Conservation (phyloP, 768 basidiomycete genomes). For the Tylopilus balloui region DNA sequence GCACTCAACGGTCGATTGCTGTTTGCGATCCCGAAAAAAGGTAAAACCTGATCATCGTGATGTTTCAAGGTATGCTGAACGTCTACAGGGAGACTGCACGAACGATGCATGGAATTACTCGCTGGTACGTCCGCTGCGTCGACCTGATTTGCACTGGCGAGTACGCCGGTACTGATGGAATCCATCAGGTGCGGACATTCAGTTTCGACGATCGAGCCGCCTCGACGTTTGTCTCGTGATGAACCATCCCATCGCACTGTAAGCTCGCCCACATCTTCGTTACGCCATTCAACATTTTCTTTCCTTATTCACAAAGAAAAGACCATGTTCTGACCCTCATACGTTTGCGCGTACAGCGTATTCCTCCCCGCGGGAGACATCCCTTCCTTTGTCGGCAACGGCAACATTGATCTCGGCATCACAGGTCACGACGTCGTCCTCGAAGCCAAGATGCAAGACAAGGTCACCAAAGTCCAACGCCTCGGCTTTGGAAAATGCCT, state of each 20-base stretch:
- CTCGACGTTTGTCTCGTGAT: slow-evolving; percentile 91
- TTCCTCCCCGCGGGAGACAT: slow-evolving; percentile 97
- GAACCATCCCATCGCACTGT: slow-evolving; percentile 95
- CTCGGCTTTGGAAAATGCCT: slow-evolving; percentile 93
- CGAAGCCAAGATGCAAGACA: slow-evolving; percentile 76
- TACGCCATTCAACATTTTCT: neutral
- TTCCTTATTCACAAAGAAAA: neutral
- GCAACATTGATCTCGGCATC: slow-evolving; percentile 94
- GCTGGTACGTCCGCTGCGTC: slow-evolving; percentile 51
- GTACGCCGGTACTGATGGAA: neutral
- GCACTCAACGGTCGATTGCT: slow-evolving; percentile 79
- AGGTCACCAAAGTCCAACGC: slow-evolving; percentile 73
- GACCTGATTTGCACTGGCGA: neutral
- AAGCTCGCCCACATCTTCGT: neutral
- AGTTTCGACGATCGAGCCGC: slow-evolving; percentile 82
- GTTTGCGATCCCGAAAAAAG: slow-evolving; percentile 98
- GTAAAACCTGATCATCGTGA: slow-evolving; percentile 34
- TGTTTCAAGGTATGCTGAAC: neutral
- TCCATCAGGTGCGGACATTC: slow-evolving; percentile 82
- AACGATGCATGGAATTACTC: slow-evolving; percentile 82
- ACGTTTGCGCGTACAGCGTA: slow-evolving; percentile 48
- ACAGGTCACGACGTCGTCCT: slow-evolving; percentile 98
- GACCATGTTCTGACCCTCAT: neutral
- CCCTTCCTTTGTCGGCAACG: slow-evolving; percentile 97
- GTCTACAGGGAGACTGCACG: slow-evolving; percentile 74